Evolutionary conservation across 305 asterid species (phyloP), one percentile per base, ranked within the genome.

Genomic region (Fraxinus paxiana): DNA sequence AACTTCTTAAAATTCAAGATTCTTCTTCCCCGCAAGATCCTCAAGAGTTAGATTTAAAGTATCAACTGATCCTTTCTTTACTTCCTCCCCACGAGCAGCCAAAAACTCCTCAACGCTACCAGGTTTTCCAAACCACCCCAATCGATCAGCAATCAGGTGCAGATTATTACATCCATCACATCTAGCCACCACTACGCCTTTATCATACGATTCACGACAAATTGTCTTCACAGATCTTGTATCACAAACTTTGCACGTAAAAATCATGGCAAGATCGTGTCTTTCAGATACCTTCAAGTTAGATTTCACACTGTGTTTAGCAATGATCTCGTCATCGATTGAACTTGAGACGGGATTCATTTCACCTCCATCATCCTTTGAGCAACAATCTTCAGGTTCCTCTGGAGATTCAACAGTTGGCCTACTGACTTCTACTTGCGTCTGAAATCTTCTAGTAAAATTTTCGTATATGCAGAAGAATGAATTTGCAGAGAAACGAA

Each of bases 61-160:
- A 81, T 91, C 95, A 20, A 79, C 35, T 0, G 92, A 88, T 1
- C 97, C 97, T 77, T 88, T 93, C 79, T 91, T 93, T 86, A 95
- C 95, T 85, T 90, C 94, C 89, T 93, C 97, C 22, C 99, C 97
- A 10, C 92, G 97, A 74, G 92, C 92, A 5, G 96, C 94, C 82
- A 93, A 84, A 79, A 95, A 90, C 76, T 95, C 96, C 83, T 93
- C 99, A 0, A 91, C 87, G 2, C 94, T 93, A 73, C 97, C 89
- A 0, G 94, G 94, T 67, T 92, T 92, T 35, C 97, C 97, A 61
- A 95, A 93, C 98, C 97, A 93, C 31, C 99, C 98, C 81, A 95
- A 81, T 33, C 98, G 90, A 83, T 95, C 98, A 80, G 97, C 93
- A 79, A 95, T 95, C 76, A 95, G 90, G 84, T 93, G 99, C 81